Evolutionary conservation across 441 rosid species (phyloP).

Genomic region (Francoa sonchifolia): DNA sequence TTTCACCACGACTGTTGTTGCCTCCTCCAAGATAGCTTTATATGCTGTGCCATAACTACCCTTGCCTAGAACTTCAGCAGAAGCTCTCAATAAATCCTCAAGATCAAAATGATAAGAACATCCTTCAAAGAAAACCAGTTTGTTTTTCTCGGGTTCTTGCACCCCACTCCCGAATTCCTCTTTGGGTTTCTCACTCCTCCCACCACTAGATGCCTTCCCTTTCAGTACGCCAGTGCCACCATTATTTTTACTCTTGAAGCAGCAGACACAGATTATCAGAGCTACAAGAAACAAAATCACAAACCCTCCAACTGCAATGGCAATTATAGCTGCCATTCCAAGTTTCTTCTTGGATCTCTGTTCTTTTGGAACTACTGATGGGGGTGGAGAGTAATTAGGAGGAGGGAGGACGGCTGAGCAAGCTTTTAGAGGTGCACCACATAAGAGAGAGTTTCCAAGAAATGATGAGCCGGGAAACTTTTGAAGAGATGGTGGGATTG

Average conservation of each 20-base stretch:
- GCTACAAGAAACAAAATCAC: constrained; percentile 27
- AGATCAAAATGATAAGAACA: constrained; percentile 61
- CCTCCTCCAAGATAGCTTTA: constrained; percentile 62
- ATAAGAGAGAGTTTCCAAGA: constrained; percentile 45
- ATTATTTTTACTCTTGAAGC: constrained; percentile 37
- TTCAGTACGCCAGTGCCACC: constrained; percentile 29
- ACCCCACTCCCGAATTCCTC: constrained; percentile 95
- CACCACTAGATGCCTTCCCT: constrained; percentile 33
- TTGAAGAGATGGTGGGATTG: constrained; percentile 41
- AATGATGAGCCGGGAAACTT: constrained; percentile 49
- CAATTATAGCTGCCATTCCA: constrained; percentile 34
- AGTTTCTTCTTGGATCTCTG: constrained; percentile 27
- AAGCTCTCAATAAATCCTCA: constrained; percentile 66
- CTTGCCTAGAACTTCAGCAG: constrained; percentile 67
- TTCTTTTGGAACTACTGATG: constrained; percentile 26
- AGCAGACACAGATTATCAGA: constrained; percentile 28
- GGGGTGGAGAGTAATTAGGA: constrained; percentile 25
- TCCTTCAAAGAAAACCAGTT: constrained; percentile 63
- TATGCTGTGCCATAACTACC: constrained; percentile 72
- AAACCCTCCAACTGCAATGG: constrained; percentile 42
- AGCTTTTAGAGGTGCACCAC: constrained; percentile 59
- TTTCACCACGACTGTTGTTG: constrained; percentile 57
- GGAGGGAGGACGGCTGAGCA: constrained; percentile 29
- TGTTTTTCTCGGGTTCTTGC: constrained; percentile 71
- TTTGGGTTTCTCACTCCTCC: constrained; percentile 62